Conservation (phyloP, 192 early-diverging fungal species). For the Podila minutissima region DNA sequence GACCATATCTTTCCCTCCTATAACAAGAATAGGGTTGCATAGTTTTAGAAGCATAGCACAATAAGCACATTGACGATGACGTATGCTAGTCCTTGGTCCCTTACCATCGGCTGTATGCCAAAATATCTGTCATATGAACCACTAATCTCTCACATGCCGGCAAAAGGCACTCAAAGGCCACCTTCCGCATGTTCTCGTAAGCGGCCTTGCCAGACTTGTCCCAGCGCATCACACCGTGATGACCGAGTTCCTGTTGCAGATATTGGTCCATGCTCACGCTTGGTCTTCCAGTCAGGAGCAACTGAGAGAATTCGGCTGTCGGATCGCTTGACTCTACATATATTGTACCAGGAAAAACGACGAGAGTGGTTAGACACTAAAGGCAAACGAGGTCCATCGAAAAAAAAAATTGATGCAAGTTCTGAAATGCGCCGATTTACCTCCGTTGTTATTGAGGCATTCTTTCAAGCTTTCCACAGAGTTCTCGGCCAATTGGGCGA, state of each 20-base stretch:
- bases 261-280: slow-evolving; percentile 25
- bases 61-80: background rate
- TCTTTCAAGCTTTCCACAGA: slow-evolving; percentile 19
- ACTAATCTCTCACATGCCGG: slow-evolving; percentile 37
- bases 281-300: slow-evolving; percentile 28
- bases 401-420: too few relatives aligned
- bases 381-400: background rate
- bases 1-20: slow-evolving; percentile 25
- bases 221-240: slow-evolving; percentile 34
- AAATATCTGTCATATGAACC: slow-evolving; percentile 25
- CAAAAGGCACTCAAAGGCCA: slow-evolving; percentile 38
- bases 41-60: too few relatives aligned
- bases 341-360: background rate
- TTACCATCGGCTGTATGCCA: slow-evolving; percentile 41
- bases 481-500: slow-evolving; percentile 16
- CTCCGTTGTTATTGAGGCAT: slow-evolving; percentile 16
- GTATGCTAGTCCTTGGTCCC: background rate
- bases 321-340: slow-evolving; percentile 17
- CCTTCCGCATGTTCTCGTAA: slow-evolving; percentile 21
- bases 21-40: background rate
- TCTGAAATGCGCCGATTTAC: background rate
- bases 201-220: slow-evolving; percentile 24
- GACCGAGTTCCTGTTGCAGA: slow-evolving; percentile 29
- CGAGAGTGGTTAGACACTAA: background rate
- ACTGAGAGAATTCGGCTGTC: slow-evolving; percentile 26